Percentiles rank a stretch among this genome's conserved stretches.
Conservation (phyloP, 805 yeast genomes). For the Lachancea sp. region DNA sequence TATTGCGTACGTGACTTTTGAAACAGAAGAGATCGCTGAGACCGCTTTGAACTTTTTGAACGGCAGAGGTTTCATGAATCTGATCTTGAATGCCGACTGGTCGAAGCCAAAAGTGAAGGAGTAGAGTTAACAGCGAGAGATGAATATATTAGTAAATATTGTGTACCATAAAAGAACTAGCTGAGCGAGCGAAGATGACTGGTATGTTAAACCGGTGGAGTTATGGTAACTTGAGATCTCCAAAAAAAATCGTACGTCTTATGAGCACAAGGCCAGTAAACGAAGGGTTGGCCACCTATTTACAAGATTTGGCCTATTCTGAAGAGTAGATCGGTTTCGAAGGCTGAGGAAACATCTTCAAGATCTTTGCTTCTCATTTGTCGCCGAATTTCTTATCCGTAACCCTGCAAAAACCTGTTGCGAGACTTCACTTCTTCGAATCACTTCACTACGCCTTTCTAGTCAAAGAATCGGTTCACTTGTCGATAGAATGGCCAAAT, state of each 20-base stretch:
- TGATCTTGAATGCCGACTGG: conserved; percentile 67
- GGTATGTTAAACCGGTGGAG: not conserved
- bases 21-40: conserved; percentile 62
- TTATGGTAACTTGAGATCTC: no score
- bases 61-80: conserved; percentile 88
- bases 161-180: conserved; percentile 3
- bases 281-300: no score
- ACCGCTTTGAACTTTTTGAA: conserved; percentile 67
- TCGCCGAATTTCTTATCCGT: no score
- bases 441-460: not conserved
- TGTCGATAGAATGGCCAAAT: conserved; percentile 4
- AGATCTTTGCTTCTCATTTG: no score
- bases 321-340: no score
- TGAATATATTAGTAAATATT: conserved; percentile 4
- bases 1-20: conserved; percentile 86
- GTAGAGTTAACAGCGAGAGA: not conserved
- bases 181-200: not conserved
- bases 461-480: not conserved
- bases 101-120: conserved; percentile 38
- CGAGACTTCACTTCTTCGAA: no score
- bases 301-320: no score
- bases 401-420: no score
- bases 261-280: no score
- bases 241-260: no score
- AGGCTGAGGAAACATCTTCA: no score